Base-by-base conservation (phyloP, 2,329 filamentous ascomycete genomes). In the Xylaria sp. region DNA sequence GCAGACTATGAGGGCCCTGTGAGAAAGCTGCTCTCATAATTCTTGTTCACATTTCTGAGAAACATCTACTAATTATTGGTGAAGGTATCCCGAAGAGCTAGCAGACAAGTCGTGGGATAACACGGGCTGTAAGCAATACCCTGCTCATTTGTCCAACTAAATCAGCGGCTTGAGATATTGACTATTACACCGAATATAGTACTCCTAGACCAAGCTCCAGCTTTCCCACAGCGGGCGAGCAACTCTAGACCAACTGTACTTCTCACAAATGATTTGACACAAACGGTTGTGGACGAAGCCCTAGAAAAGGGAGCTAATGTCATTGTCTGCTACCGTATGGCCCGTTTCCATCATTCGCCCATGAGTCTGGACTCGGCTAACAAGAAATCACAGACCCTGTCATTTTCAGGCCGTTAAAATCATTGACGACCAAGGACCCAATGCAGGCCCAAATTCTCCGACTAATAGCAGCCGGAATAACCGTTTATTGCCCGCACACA, bases 101-200 rank as follows among this genome's bases (percentile, higher is more conserved):
- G 96, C 96, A 10, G 96, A 98, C 78, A 91, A 90, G 74, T 90
- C 91, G 72, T 99, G 94, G 87, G 96, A 99, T 79, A 99, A 99
- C 77, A 97, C 97, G n/a, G 96, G 96, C 64, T 72, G 77, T 78
- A 68, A 70, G 74, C 88, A 78, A 41, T 10, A 2, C 50, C 23
- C 23, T 34, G 3, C 25, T 55, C 20, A 30, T 50, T n/a, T 41
- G 30, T 39, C 1, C 4, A 6, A 8, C 0, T 12, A 20, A 28
- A 45, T n/a, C 36, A 25, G 3, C 39, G 18, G 13, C 12, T 59
- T 52, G 13, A 30, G 28, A 34, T 4, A 45, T 28, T 28, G 20
- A 48, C 36, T 36, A 30, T 57, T 15, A 52, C 45, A 65, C 32
- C 39, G 41, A 57, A 43, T 43, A 34, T 58, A 71, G 68, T 68